Conservation (phyloP, 2,329 filamentous ascomycete genomes). For the Colletotrichum caudatum region DNA sequence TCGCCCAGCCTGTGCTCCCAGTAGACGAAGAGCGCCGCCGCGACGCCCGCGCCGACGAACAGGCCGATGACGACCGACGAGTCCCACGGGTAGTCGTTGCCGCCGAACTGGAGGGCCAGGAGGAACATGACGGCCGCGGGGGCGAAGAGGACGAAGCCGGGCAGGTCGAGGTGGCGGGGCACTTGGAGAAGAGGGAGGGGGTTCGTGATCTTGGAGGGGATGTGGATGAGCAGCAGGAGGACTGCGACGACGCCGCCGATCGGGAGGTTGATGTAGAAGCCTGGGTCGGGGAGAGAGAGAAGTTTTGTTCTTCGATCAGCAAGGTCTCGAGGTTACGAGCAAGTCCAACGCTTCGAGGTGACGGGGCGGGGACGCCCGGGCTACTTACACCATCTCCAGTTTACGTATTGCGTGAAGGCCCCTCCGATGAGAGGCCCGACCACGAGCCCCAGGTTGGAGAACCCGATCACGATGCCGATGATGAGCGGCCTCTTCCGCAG, state of each 20-base stretch:
- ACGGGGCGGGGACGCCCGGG: not conserved
- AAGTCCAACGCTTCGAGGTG: not conserved
- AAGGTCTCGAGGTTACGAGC: too few species aligned
- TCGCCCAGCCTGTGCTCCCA: slow-evolving; percentile 60
- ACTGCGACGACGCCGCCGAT: slow-evolving; percentile 53
- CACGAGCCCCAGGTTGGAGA: slow-evolving; percentile 58
- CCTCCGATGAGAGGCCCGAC: slow-evolving; percentile 62
- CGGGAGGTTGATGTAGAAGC: slow-evolving; percentile 62
- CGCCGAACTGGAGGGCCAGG: slow-evolving; percentile 59
- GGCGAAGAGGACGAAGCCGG: slow-evolving; percentile 59
- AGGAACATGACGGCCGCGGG: slow-evolving; percentile 56
- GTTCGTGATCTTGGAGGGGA: slow-evolving; percentile 54
- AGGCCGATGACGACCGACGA: slow-evolving; percentile 55
- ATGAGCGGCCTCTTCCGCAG: slow-evolving; percentile 45
- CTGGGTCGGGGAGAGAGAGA: slow-evolving; percentile 43
- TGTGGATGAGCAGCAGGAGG: slow-evolving; percentile 49
- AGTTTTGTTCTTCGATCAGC: not conserved
- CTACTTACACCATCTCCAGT: slow-evolving; percentile 58
- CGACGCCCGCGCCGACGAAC: slow-evolving; percentile 52
- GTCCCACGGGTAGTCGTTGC: slow-evolving; percentile 55
- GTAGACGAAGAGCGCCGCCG: slow-evolving; percentile 50
- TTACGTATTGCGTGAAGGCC: slow-evolving; percentile 51
- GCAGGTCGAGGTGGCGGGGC: slow-evolving; percentile 54
- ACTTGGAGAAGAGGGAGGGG: slow-evolving; percentile 45
- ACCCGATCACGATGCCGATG: slow-evolving; percentile 26